Conservation (phyloP, 495 filamentous ascomycete genomes). For the Tirmania nivea region DNA sequence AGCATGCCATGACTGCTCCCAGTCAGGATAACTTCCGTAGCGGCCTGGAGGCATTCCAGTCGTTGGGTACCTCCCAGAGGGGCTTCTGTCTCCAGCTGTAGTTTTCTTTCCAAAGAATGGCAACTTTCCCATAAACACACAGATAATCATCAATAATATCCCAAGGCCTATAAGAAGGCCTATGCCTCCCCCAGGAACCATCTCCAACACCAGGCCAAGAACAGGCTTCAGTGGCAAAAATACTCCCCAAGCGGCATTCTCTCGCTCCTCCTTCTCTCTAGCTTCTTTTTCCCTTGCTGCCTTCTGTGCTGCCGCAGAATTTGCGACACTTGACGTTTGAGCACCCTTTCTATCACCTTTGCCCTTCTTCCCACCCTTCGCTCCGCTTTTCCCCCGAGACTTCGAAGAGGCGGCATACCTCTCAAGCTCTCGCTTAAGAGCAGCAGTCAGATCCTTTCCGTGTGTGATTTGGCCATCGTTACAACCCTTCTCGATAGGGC, state of each 20-base stretch:
- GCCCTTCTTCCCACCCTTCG: slow-evolving; percentile 38
- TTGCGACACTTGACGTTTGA: slow-evolving; percentile 11
- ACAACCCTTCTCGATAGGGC: slow-evolving; percentile 87
- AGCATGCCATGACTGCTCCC: slow-evolving; percentile 77
- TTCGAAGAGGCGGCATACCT: slow-evolving; percentile 27
- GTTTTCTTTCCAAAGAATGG: slow-evolving; percentile 19
- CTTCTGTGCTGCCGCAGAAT: slow-evolving; percentile 7
- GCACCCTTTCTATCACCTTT: slow-evolving; percentile 16
- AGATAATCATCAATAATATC: slow-evolving; percentile 28
- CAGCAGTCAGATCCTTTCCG: slow-evolving; percentile 49
- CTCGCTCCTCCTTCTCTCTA: slow-evolving; percentile 23
- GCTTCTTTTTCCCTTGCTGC: slow-evolving; percentile 24
- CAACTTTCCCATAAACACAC: slow-evolving; percentile 31
- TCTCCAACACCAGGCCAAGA: slow-evolving; percentile 46
- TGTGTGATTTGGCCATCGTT: slow-evolving; percentile 74
- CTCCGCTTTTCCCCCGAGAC: slow-evolving; percentile 13
- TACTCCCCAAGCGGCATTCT: slow-evolving; percentile 45
- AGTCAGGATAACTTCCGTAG: slow-evolving; percentile 51
- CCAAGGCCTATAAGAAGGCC: not conserved
- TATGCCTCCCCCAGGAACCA: not conserved
- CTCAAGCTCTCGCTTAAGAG: slow-evolving; percentile 48
- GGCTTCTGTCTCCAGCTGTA: slow-evolving; percentile 19
- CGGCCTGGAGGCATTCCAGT: slow-evolving; percentile 6
- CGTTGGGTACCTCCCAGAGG: slow-evolving; percentile 18
- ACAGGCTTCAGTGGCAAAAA: slow-evolving; percentile 54